These are phyloP conservation scores for Globomyces pollinis-pini DNA, from an alignment of 192 early-diverging fungal species.

Conservation along the genomic window DNA sequence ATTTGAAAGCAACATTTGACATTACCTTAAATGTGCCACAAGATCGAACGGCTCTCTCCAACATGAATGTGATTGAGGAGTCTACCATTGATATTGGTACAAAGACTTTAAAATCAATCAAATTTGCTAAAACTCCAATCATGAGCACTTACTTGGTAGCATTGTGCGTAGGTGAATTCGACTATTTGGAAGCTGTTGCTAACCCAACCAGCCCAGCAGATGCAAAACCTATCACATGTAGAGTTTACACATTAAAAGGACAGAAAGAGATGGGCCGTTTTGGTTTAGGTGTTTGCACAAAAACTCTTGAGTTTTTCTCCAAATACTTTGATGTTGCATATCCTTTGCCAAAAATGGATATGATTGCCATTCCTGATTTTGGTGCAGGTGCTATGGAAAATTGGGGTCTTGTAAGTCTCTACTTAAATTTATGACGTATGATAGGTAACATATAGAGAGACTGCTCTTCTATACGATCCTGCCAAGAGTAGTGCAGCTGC, in stretches of 20 bases:
- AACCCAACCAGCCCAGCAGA: slow-evolving; percentile 37
- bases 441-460: slow-evolving; percentile 76
- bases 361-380: slow-evolving; percentile 84
- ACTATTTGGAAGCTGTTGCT: slow-evolving; percentile 63
- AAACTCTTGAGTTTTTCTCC: slow-evolving; percentile 73
- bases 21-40: slow-evolving; percentile 65
- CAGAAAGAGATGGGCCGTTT: slow-evolving; percentile 63
- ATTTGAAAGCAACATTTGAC: slow-evolving; percentile 83
- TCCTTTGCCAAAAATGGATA: slow-evolving; percentile 70
- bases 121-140: slow-evolving; percentile 66
- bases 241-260: slow-evolving; percentile 70
- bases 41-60: slow-evolving; percentile 71
- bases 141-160: slow-evolving; percentile 89
- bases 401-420: slow-evolving; percentile 77
- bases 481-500: slow-evolving; percentile 55
- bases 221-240: slow-evolving; percentile 56
- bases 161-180: slow-evolving; percentile 77
- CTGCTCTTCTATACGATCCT: slow-evolving; percentile 69
- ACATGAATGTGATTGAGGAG: slow-evolving; percentile 68
- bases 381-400: slow-evolving; percentile 75
- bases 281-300: slow-evolving; percentile 37
- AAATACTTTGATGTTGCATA: slow-evolving; percentile 68
- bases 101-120: slow-evolving; percentile 54
- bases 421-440: slow-evolving; percentile 25
- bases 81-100: slow-evolving; percentile 21